Evolutionary conservation across 345 rosid genomes (phyloP).

Genomic region (Eucalyptus regnans): DNA sequence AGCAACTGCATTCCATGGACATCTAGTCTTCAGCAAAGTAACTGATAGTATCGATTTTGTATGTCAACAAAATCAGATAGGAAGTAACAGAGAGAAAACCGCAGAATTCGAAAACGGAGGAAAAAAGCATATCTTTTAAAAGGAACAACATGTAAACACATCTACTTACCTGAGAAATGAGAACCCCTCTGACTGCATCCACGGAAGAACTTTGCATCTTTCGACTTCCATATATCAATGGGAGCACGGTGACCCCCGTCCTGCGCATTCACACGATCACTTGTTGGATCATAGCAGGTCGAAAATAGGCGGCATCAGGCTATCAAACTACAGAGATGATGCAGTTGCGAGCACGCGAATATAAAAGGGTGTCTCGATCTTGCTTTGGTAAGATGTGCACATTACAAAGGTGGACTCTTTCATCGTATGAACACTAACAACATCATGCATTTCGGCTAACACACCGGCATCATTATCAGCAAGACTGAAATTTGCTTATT

Average conservation of each 20-base stretch:
- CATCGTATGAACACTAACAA: not conserved
- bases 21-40: not conserved
- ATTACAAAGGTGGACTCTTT: not conserved
- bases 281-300: not conserved
- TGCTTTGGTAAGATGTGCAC: not conserved
- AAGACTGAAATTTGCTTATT: not conserved
- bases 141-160: not conserved
- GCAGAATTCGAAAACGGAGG: not conserved
- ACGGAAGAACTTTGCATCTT: constrained; percentile 37
- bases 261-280: constrained; percentile 13
- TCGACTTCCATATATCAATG: constrained; percentile 89
- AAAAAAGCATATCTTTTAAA: not conserved
- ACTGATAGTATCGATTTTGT: not conserved
- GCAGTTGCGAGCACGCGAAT: not conserved
- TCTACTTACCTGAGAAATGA: constrained; percentile 49
- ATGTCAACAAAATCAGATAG: not conserved
- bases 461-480: not conserved
- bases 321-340: not conserved
- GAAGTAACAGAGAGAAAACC: not conserved
- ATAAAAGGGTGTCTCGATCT: not conserved
- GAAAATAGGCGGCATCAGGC: not conserved
- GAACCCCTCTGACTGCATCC: constrained; percentile 86
- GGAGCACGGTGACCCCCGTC: constrained; percentile 36
- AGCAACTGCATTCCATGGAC: not conserved
- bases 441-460: not conserved